Evolutionary conservation across 345 rosid species (phyloP).

Genomic region (Sapria himalayana): DNA sequence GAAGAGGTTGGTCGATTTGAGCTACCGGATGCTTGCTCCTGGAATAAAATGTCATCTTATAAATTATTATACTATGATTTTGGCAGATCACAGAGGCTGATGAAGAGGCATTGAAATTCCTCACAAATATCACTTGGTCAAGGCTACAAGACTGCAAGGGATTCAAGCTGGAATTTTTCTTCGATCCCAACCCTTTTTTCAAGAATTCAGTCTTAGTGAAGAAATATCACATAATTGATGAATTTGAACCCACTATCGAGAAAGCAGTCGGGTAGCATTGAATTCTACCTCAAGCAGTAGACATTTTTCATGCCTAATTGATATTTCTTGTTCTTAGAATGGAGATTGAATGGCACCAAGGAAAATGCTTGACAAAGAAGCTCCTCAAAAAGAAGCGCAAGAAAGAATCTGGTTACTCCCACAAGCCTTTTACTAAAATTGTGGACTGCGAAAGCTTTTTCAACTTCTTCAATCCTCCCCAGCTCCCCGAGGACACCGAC

Average conservation of each 20-base stretch:
- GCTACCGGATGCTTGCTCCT: too few species aligned
- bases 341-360: conserved; percentile 90
- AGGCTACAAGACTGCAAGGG: conserved; percentile 81
- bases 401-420: too few species aligned
- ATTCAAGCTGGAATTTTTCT: conserved; percentile 85
- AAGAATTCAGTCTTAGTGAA: conserved; percentile 69
- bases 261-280: conserved; percentile 71
- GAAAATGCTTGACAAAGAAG: conserved; percentile 83
- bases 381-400: conserved; percentile 85
- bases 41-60: background rate
- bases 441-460: background rate
- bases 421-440: background rate
- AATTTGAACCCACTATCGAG: conserved; percentile 86
- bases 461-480: background rate
- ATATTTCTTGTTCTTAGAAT: too few species aligned
- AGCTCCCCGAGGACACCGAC: background rate
- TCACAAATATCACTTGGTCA: conserved; percentile 75
- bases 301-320: too few species aligned
- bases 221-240: conserved; percentile 96
- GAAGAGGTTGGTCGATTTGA: conserved; percentile 52
- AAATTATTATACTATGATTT: background rate
- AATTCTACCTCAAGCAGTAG: background rate
- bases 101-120: conserved; percentile 73
- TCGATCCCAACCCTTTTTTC: conserved; percentile 73
- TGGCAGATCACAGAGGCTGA: conserved; percentile 85